phyloP scores from a whole-genome alignment of 495 filamentous ascomycete species.

The Penicillium maclennaniae region DNA sequence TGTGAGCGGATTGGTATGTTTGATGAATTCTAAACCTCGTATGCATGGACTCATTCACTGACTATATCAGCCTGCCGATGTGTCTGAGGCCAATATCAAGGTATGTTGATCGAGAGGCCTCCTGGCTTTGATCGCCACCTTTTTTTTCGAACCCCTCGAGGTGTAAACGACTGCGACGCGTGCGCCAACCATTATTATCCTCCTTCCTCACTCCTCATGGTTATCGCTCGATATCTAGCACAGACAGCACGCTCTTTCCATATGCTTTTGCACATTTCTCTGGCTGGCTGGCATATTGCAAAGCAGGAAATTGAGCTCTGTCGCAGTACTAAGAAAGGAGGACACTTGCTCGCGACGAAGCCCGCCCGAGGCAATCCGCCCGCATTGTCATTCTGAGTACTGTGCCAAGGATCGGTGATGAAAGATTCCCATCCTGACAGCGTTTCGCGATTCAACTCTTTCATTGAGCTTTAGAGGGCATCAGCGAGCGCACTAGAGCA shows the following conservation, averaged over 20 bases:
- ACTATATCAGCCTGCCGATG: conserved; percentile 78
- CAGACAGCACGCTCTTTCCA: conserved; percentile 41
- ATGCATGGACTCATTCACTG: conserved; percentile 36
- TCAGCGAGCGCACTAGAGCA: conserved; percentile 64
- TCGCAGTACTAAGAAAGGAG: conserved; percentile 35
- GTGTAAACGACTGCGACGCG: conserved; percentile 36
- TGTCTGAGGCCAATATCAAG: conserved; percentile 94
- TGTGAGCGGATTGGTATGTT: conserved; percentile 92
- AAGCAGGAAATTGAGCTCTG: conserved; percentile 47
- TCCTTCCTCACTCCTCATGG: conserved; percentile 25
- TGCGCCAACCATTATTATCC: conserved; percentile 30
- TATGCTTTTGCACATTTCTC: conserved; percentile 26
- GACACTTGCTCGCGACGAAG: conserved; percentile 18
- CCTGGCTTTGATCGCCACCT: conserved; percentile 54
- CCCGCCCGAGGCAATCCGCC: conserved; percentile 14
- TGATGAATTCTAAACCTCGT: not conserved
- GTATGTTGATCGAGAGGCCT: conserved; percentile 83
- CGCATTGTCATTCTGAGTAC: conserved; percentile 31
- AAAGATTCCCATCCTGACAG: conserved; percentile 21
- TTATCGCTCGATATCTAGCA: conserved; percentile 27
- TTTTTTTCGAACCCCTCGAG: conserved; percentile 44
- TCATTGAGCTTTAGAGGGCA: conserved; percentile 32
- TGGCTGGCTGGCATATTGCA: conserved; percentile 29
- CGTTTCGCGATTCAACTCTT: conserved; percentile 21
- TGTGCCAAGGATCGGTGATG: conserved; percentile 32